These are phyloP conservation scores for Globisporangium solare DNA, from an alignment of 352 stramenopile genomes.

Conservation along the genomic window DNA sequence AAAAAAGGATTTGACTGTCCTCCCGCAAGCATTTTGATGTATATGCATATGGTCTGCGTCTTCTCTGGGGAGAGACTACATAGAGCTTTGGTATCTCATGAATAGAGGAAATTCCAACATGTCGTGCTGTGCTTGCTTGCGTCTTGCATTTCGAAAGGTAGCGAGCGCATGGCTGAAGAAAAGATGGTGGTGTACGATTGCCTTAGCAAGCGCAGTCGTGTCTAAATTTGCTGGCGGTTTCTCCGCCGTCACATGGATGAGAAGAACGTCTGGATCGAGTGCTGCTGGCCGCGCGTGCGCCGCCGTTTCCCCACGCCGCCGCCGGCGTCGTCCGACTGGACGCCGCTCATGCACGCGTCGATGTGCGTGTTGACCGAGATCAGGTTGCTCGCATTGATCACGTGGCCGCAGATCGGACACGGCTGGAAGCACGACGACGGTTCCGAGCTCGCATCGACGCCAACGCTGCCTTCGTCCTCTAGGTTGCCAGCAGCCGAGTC, in stretches of 20 bases:
- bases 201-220: no score
- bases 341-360: slow-evolving; percentile 14
- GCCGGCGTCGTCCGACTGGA: background rate
- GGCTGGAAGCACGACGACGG: slow-evolving; percentile 1
- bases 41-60: background rate
- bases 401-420: slow-evolving; percentile 19
- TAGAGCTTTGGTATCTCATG: background rate
- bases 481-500: no score
- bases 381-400: slow-evolving; percentile 16
- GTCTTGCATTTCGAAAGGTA: no score
- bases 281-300: slow-evolving; percentile 4
- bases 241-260: background rate
- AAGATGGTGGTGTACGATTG: no score
- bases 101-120: background rate
- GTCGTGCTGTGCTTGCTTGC: no score
- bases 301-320: slow-evolving; percentile 2
- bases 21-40: background rate
- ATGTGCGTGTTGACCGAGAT: slow-evolving; percentile 21
- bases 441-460: no score
- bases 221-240: no score
- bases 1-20: slow-evolving; percentile 6
- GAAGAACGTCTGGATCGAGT: slow-evolving; percentile 20
- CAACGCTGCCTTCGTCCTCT: background rate
- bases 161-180: no score
- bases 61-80: background rate